These are phyloP conservation scores for Limnanthes douglasii DNA, from an alignment of 345 rosid genomes.

Conservation along the genomic window DNA sequence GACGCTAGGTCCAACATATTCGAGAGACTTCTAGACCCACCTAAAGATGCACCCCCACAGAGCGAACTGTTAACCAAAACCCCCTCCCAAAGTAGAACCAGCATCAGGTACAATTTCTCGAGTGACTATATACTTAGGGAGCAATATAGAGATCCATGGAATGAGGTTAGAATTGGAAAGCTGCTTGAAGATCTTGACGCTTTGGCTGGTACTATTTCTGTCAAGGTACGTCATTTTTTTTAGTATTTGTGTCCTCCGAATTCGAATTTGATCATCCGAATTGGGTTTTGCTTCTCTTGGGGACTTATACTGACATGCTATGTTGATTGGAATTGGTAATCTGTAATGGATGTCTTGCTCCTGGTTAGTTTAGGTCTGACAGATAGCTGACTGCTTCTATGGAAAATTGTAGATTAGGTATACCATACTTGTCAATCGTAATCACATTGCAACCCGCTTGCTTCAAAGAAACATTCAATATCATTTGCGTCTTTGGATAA, in stretches of 20 bases:
- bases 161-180: constrained; percentile 77
- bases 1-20: constrained; percentile 61
- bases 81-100: constrained; percentile 56
- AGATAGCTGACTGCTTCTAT: neutral
- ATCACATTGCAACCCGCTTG: too few relatives aligned
- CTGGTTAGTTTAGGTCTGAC: neutral
- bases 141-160: constrained; percentile 88
- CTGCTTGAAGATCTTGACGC: constrained; percentile 92
- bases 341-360: neutral
- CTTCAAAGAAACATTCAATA: too few relatives aligned
- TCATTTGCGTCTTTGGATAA: neutral
- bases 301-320: neutral
- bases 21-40: constrained; percentile 64
- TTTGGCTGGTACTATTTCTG: constrained; percentile 80
- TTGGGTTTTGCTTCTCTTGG: constrained; percentile 1
- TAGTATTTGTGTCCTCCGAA: neutral
- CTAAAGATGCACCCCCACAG: constrained; percentile 75
- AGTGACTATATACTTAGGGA: constrained; percentile 52
- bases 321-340: neutral
- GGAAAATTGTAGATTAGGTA: too few relatives aligned
- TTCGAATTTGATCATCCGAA: neutral
- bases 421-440: too few relatives aligned
- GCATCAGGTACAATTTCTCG: constrained; percentile 51
- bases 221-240: constrained; percentile 30
- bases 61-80: constrained; percentile 44